Percentiles rank a stretch among this genome's conserved stretches.
Evolutionary conservation across 2,329 filamentous ascomycete species (phyloP).

Genomic region (Verticillium nubilum): DNA sequence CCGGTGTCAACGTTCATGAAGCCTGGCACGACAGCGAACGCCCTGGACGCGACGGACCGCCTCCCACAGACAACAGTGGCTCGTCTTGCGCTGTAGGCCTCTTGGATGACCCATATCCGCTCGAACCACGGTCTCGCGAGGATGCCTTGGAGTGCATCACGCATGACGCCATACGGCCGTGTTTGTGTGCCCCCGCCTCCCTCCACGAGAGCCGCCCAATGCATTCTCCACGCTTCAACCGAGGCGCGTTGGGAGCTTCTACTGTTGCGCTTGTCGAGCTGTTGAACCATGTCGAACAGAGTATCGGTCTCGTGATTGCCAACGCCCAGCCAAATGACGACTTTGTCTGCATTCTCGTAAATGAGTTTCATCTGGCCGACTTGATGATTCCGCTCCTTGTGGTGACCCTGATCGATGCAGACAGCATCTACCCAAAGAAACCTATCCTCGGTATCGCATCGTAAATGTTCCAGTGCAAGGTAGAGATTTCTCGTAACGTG

Average conservation of each 20-base stretch:
- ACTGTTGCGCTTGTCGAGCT: neutral
- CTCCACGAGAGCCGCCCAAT: neutral
- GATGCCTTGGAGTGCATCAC: neutral
- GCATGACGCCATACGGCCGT: neutral
- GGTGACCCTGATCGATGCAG: conserved; percentile 7
- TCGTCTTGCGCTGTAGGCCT: neutral
- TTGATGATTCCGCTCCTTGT: conserved; percentile 1
- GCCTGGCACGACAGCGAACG: neutral
- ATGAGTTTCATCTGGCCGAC: conserved; percentile 8
- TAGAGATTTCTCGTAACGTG: neutral
- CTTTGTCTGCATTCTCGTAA: neutral
- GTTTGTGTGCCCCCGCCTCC: neutral
- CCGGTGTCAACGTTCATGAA: neutral
- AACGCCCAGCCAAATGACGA: conserved; percentile 6
- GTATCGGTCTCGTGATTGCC: neutral
- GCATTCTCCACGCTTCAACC: neutral
- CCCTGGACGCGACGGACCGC: neutral
- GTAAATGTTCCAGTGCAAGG: neutral
- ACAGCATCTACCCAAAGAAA: conserved; percentile 14
- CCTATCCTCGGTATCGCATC: neutral
- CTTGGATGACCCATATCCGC: conserved; percentile 5
- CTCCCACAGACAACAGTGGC: neutral
- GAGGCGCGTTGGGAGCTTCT: neutral
- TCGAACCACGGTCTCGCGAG: neutral
- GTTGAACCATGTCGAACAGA: neutral